Evolutionary conservation across 805 yeast species (phyloP), one percentile per base, ranked within the genome.

Genomic region (Lachancea thermotolerans): DNA sequence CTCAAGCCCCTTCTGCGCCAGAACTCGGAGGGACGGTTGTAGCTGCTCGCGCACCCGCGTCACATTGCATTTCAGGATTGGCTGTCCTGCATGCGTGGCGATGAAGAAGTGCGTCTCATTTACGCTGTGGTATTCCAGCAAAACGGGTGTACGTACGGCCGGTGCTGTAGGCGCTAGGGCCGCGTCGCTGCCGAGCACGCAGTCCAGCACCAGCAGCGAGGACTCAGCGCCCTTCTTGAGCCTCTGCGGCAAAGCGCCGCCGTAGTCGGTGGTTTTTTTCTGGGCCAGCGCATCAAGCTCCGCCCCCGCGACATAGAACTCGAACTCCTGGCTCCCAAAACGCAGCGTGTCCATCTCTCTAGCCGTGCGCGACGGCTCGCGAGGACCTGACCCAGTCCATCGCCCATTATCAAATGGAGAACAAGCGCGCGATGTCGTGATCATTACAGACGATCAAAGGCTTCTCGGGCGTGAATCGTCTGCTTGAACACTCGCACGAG

Each of bases 1-100:
- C 33, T 39, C 47, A 11, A 39, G 17, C 15, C 34, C n/a, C 31
- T 44, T 44, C 10, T 44, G 47, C 10, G 47, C 38, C 43, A 39
- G 16, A 2, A 44, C 28, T 34, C 35, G 37, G 2, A 44, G 40
- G 12, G 47, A 33, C 15, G 35, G 28, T 11, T 44, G 40, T 5
- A 44, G 17, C 15, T 16, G 9, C 10, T 39, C 44, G 9, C 42
- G 29, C 11, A 21, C 33, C 2, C 30, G 37, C 8, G 43, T 39
- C 18, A 39, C 44, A 35, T 39, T 30, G 40, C 47, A 44, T 17
- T 44, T 44, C 29, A 44, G 12, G 8, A 44, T 16, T 2, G 47
- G 47, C 15, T 27, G 33, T 8, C 37, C 27, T 10, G 38, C 43
- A 17, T 32, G 21, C 17, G 30, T 40, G 21, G 25, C 37, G 16